Base-by-base conservation (phyloP, 1,139 yeast species). In the Debaryomycetaceae sp. region DNA sequence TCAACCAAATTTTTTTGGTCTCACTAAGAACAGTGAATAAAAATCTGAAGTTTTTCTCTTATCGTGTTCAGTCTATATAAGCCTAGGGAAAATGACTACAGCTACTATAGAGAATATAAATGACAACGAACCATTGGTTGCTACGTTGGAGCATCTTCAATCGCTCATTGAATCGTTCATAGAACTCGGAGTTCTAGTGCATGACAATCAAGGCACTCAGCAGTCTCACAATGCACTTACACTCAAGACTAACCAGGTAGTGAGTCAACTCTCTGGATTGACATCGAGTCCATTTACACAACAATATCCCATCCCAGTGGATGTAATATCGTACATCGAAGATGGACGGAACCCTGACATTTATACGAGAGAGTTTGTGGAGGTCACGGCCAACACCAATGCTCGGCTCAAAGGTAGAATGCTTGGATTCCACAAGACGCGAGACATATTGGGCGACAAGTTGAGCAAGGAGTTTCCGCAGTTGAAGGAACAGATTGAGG, bases 311-410 rank as follows among this genome's bases (percentile, higher is more conserved):
- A 72, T 87, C 2, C 95, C 96, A 0, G 59, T 83, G 35, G 96
- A 87, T 55, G 89, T 87, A 13, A 66, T 87, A 6, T 81, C 83
- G 45, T 86, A 92, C 57, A 87, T 92, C 35, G 98, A 92, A 57
- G 95, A 89, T 53, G 98, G 98, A 2, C 72, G 98, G 49, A 92
- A 92, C 56, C 98, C 99, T 0, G 98, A 92, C 57, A 91, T 92
- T 36, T 92, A 92, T 61, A 89, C 98, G 0, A 75, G 98, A 57
- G 98, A 94, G 63, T 92, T 92, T 63, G 88, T 91, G 8, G 98
- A 92, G 59, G 87, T 92, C 33, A 85, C 92, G 16, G 83, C 91
- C 22, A 83, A 87, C 52, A 83, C 89, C 44, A 92, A 92, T 59
- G 97, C 95, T 53, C 79, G 84, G 48, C 71, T 92, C 44, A 79